phyloP scores from a whole-genome alignment of 805 yeast genomes.

The Helenozyma rhizophorensis region DNA sequence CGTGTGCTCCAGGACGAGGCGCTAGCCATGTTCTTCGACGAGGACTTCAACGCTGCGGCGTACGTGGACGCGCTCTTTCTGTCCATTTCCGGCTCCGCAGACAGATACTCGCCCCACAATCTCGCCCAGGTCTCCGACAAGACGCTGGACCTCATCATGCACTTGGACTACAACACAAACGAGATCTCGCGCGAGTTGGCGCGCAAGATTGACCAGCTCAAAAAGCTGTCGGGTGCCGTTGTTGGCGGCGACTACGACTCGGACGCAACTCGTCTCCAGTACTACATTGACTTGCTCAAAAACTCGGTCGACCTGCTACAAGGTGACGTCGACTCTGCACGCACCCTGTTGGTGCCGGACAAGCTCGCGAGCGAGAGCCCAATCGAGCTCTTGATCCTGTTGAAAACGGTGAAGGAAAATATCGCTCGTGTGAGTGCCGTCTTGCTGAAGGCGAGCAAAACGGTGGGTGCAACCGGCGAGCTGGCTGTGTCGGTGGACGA shows the following conservation, averaged over 20 bases:
- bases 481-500: conserved; percentile 12
- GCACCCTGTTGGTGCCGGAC: conserved; percentile 1
- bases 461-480: conserved; percentile 7
- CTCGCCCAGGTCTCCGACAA: conserved; percentile 42
- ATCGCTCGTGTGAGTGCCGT: conserved; percentile 43
- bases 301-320: conserved; percentile 56
- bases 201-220: conserved; percentile 43
- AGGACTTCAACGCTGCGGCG: conserved; percentile 58
- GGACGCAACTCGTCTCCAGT: conserved; percentile 56
- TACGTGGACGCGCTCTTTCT: conserved; percentile 61
- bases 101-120: conserved; percentile 27
- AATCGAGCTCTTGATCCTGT: conserved; percentile 36
- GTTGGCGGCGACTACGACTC: conserved; percentile 30
- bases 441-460: conserved; percentile 28
- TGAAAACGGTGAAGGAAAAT: conserved; percentile 43
- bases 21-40: conserved; percentile 64
- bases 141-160: conserved; percentile 50
- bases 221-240: conserved; percentile 47
- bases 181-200: conserved; percentile 54
- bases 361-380: conserved; percentile 1
- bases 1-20: conserved; percentile 29
- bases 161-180: conserved; percentile 59
- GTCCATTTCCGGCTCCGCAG: conserved; percentile 24
- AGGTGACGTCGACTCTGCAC: conserved; percentile 9
- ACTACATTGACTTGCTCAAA: conserved; percentile 57